These are phyloP conservation scores for Epichloe baconii DNA, from an alignment of 2,329 filamentous ascomycete genomes.

Conservation along the genomic window DNA sequence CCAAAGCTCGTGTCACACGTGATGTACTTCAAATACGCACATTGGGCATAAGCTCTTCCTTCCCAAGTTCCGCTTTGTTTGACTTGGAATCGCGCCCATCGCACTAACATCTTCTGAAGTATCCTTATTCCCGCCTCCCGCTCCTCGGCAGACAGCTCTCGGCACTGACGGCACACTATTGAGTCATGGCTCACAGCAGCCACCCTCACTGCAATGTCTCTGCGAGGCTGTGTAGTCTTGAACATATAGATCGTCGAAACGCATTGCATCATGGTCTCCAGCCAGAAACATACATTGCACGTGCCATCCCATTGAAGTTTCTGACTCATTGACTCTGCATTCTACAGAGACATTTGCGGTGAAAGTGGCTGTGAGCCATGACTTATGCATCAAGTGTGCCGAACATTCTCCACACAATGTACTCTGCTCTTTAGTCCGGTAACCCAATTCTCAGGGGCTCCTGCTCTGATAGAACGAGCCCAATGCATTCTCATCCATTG, in stretches of 20 bases:
- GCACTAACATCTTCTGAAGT: too few species aligned
- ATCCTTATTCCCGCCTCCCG: not conserved
- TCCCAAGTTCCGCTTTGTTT: too few species aligned
- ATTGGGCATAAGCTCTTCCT: not conserved
- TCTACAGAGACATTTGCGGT: too few species aligned
- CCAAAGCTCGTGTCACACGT: not conserved
- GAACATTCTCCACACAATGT: constrained; percentile 14
- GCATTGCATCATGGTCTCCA: too few species aligned
- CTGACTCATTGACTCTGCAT: too few species aligned
- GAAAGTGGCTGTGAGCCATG: too few species aligned
- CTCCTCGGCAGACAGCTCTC: not conserved
- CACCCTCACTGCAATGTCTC: not conserved
- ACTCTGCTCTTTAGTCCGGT: constrained; percentile 51
- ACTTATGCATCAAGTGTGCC: too few species aligned
- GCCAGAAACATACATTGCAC: too few species aligned
- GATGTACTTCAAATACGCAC: too few species aligned
- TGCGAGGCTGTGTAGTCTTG: not conserved
- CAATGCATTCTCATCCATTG: constrained; percentile 8
- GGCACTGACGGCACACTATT: not conserved
- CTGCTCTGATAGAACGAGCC: constrained; percentile 53
- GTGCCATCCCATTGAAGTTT: too few species aligned
- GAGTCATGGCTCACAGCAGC: not conserved
- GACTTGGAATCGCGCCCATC: too few species aligned
- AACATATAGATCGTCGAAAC: too few species aligned
- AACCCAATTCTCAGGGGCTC: constrained; percentile 43